Percentiles rank a stretch among this genome's conserved stretches.
These are phyloP conservation scores for Phytophthora pseudosyringae DNA, from an alignment of 352 stramenopile species.

Conservation along the genomic window DNA sequence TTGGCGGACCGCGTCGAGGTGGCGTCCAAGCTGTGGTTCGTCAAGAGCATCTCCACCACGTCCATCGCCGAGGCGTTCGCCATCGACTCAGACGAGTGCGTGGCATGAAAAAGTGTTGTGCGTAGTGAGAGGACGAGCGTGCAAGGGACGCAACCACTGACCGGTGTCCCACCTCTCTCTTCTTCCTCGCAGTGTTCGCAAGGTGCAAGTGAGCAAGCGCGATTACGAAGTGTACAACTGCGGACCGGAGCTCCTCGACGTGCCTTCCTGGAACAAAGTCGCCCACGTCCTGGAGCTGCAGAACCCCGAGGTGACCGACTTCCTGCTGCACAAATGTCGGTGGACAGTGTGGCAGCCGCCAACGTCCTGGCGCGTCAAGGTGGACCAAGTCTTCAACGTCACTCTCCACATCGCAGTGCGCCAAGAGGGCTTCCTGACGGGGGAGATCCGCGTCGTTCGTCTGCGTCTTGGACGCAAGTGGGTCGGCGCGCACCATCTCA, in stretches of 20 bases:
- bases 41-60: conserved; percentile 69
- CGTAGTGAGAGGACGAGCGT: not conserved
- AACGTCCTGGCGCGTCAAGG: conserved; percentile 67
- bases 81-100: conserved; percentile 60
- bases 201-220: conserved; percentile 61
- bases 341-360: conserved; percentile 71
- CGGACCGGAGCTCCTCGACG: conserved; percentile 53
- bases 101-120: not conserved
- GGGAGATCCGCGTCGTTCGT: conserved; percentile 54
- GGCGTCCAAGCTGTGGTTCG: conserved; percentile 63
- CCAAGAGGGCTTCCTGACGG: conserved; percentile 59
- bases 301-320: conserved; percentile 37
- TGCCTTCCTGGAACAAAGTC: conserved; percentile 46
- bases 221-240: conserved; percentile 63
- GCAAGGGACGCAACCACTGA: not conserved
- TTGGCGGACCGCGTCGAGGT: conserved; percentile 60
- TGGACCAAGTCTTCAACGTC: conserved; percentile 71
- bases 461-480: conserved; percentile 70
- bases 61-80: conserved; percentile 59
- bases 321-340: conserved; percentile 46
- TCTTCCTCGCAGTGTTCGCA: conserved; percentile 43
- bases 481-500: conserved; percentile 71
- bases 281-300: conserved; percentile 43
- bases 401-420: conserved; percentile 50
- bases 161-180: not conserved